Evolutionary conservation across 305 asterid species (phyloP), one percentile per base, ranked within the genome.

Genomic region (Fraxinus paxiana): DNA sequence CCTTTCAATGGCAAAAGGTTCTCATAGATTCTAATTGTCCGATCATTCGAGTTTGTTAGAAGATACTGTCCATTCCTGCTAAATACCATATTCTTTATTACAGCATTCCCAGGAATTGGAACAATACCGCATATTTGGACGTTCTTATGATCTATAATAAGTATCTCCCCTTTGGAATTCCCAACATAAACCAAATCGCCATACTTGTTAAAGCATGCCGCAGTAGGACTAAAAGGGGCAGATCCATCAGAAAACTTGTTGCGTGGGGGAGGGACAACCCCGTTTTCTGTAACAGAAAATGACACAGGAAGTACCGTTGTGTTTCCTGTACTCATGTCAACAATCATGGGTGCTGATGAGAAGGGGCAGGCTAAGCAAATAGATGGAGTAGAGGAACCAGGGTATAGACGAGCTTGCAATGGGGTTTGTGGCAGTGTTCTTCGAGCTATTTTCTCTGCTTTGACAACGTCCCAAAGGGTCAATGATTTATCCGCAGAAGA

Each of bases 171-270:
- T 86, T 90, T 92, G 71, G 97, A 92, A 74, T 92, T 94, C 51
- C 98, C 98, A 75, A 90, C 89, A 83, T 92, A 92, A 65, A 91
- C 91, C 86, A 94, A 88, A 90, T 94, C 96, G 3, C 98, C 97
- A 17, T 85, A 85, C 80, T 91, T 94, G 85, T 88, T 90, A 83
- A 94, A 94, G 90, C 98, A 94, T 3, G 98, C 98, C 30, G 97
- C 95, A 10, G 93, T 92, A 61, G 97, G 98, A 82, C 96, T 89
- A 84, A 90, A 92, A 84, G 92, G 87, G 77, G 95, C 88, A 87
- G 97, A 88, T 82, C 96, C 98, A 63, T 94, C 98, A 17, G 97
- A 88, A 87, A 86, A 83, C 81, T 92, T 94, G 84, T 90, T 91
- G 46, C 94, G 95, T 20, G 88, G 75, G 51, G 89, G 86, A 84